Conservation (phyloP, 2,329 filamentous ascomycete genomes). For the Phoma sp. region DNA sequence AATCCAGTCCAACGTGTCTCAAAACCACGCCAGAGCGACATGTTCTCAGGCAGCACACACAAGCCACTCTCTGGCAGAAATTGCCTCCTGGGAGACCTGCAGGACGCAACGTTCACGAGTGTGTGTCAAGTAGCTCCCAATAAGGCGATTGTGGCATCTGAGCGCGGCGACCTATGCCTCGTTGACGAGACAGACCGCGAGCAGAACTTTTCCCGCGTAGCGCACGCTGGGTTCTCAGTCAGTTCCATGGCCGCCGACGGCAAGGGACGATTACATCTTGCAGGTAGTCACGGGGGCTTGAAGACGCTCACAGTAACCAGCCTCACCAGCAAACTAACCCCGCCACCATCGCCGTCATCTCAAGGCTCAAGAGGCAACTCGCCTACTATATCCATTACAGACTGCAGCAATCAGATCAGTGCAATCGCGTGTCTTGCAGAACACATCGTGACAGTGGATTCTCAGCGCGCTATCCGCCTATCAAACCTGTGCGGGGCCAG, state of each 20-base stretch:
- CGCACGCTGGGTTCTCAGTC: constrained; percentile 71
- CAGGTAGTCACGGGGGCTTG: constrained; percentile 68
- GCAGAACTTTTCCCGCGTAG: constrained; percentile 73
- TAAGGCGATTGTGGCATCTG: constrained; percentile 83
- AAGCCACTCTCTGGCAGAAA: constrained; percentile 86
- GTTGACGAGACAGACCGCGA: constrained; percentile 78
- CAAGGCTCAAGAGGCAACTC: constrained; percentile 43
- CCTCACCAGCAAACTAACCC: constrained; percentile 40
- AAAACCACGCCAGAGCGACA: constrained; percentile 45
- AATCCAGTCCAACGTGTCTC: constrained; percentile 59
- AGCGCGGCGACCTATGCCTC: constrained; percentile 87
- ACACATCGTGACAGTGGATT: constrained; percentile 67
- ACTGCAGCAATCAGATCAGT: constrained; percentile 42
- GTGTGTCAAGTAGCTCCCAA: constrained; percentile 74
- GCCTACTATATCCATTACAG: constrained; percentile 37
- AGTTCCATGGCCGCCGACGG: constrained; percentile 69
- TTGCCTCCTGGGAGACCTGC: constrained; percentile 79
- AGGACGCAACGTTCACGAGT: constrained; percentile 85
- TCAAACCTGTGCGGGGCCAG: constrained; percentile 56
- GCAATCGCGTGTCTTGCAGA: constrained; percentile 49
- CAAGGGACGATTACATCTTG: constrained; percentile 69
- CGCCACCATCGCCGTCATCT: constrained; percentile 44
- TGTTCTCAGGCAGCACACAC: constrained; percentile 48
- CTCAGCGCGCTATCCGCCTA: constrained; percentile 73
- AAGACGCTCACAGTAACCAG: constrained; percentile 54